Evolutionary conservation across 1,139 yeast species (phyloP).

Genomic region (Pichia sp.): DNA sequence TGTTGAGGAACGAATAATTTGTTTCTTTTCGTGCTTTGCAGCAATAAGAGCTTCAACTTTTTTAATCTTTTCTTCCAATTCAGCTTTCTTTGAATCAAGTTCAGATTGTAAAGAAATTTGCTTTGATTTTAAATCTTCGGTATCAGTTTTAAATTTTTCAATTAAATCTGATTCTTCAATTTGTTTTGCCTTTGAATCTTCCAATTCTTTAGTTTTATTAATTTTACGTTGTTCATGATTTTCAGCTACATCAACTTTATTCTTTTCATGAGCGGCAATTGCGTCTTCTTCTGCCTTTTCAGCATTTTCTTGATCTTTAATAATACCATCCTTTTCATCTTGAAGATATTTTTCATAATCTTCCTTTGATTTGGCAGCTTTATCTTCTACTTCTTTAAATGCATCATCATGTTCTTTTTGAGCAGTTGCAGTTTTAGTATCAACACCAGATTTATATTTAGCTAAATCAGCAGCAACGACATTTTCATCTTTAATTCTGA

Average conservation of each 20-base stretch:
- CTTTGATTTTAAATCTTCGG: conserved; percentile 37
- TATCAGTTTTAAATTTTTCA: conserved; percentile 39
- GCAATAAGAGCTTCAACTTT: conserved; percentile 35
- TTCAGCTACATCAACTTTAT: conserved; percentile 39
- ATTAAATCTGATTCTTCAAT: conserved; percentile 41
- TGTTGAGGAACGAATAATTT: conserved; percentile 33
- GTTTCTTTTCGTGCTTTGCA: conserved; percentile 37
- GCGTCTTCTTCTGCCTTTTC: conserved; percentile 44
- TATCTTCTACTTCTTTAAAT: conserved; percentile 32
- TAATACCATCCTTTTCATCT: conserved; percentile 38
- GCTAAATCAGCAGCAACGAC: conserved; percentile 40
- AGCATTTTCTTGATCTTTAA: conserved; percentile 40
- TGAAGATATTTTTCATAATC: conserved; percentile 35
- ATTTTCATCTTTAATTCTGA: conserved; percentile 38
- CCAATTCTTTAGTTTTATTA: conserved; percentile 45
- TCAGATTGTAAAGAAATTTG: conserved; percentile 42
- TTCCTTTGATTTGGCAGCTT: conserved; percentile 30
- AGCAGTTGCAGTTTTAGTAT: conserved; percentile 37
- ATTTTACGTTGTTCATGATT: conserved; percentile 44
- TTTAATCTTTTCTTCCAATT: conserved; percentile 28
- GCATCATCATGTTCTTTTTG: conserved; percentile 36
- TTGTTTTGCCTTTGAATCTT: conserved; percentile 42
- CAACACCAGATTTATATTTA: conserved; percentile 37
- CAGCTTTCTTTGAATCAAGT: conserved; percentile 36
- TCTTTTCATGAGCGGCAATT: conserved; percentile 39